Evolutionary conservation across 1,284 basidiomycete species (phyloP).

Genomic region (Tremellales sp.): DNA sequence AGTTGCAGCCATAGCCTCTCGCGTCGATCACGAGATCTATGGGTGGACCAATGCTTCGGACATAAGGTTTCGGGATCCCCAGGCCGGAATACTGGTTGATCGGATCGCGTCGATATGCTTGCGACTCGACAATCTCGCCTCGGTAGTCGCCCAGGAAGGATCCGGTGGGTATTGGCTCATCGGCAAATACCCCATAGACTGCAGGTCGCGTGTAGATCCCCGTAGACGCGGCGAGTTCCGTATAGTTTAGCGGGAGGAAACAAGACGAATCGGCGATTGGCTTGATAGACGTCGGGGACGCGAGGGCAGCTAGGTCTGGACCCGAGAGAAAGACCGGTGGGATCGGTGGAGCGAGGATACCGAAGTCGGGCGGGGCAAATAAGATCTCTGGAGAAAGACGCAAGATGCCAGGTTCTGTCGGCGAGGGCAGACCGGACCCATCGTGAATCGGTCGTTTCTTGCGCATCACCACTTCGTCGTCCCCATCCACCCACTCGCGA

Average conservation of each 20-base stretch:
- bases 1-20: conserved; percentile 68
- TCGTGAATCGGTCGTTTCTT: conserved; percentile 22
- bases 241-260: conserved; percentile 40
- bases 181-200: conserved; percentile 43
- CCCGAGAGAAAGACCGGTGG: conserved; percentile 44
- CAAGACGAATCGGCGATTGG: conserved; percentile 32
- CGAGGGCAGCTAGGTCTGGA: conserved; percentile 26
- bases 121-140: conserved; percentile 41
- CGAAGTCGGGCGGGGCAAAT: conserved; percentile 48
- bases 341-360: conserved; percentile 47
- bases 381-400: conserved; percentile 33
- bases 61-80: conserved; percentile 60
- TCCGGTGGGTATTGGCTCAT: conserved; percentile 25
- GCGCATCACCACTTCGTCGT: conserved; percentile 16
- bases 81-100: conserved; percentile 55
- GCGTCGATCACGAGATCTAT: conserved; percentile 79
- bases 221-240: conserved; percentile 13
- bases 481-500: conserved; percentile 40
- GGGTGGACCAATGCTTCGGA: conserved; percentile 75
- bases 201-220: conserved; percentile 41
- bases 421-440: conserved; percentile 42
- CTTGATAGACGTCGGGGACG: conserved; percentile 23
- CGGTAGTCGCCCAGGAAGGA: conserved; percentile 44
- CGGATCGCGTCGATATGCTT: conserved; percentile 48
- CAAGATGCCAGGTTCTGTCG: conserved; percentile 37